phyloP scores from a whole-genome alignment of 2,329 filamentous ascomycete species.

The Thelonectria rubi region DNA sequence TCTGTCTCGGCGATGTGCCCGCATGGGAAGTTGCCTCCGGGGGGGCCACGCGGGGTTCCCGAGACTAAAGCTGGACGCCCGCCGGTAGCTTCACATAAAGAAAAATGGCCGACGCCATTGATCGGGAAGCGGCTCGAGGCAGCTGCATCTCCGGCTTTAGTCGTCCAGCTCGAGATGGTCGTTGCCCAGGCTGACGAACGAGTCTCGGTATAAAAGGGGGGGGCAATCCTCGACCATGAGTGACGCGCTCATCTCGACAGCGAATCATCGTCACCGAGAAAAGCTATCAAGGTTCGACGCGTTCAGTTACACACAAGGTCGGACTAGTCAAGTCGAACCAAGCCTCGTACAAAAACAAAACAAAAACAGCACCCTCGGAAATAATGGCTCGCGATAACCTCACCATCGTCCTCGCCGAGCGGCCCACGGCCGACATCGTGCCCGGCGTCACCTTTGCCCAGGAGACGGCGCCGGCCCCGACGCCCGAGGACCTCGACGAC shows the following conservation, averaged over 20 bases:
- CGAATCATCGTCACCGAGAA: no score
- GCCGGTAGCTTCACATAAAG: background rate
- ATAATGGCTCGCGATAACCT: constrained; percentile 56
- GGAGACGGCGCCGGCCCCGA: constrained; percentile 60
- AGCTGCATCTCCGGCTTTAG: background rate
- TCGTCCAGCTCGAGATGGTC: background rate
- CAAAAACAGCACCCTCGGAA: constrained; percentile 1
- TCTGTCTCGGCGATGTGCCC: constrained; percentile 36
- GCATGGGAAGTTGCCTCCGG: constrained; percentile 36
- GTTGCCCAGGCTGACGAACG: no score
- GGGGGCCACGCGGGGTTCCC: constrained; percentile 21
- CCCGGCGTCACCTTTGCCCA: constrained; percentile 71
- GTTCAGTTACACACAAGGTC: no score
- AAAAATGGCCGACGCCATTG: no score
- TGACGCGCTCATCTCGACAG: no score
- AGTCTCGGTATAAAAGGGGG: background rate
- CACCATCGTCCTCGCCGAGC: constrained; percentile 69
- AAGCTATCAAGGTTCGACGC: no score
- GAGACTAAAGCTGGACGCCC: constrained; percentile 8
- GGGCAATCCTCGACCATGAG: no score
- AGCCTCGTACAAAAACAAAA: no score
- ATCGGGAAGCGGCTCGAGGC: background rate
- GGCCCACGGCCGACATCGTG: constrained; percentile 68
- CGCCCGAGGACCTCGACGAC: constrained; percentile 64
- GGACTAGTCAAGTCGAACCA: no score